Conservation (phyloP, 2,329 filamentous ascomycete genomes). For the Diaporthe longicolla region DNA sequence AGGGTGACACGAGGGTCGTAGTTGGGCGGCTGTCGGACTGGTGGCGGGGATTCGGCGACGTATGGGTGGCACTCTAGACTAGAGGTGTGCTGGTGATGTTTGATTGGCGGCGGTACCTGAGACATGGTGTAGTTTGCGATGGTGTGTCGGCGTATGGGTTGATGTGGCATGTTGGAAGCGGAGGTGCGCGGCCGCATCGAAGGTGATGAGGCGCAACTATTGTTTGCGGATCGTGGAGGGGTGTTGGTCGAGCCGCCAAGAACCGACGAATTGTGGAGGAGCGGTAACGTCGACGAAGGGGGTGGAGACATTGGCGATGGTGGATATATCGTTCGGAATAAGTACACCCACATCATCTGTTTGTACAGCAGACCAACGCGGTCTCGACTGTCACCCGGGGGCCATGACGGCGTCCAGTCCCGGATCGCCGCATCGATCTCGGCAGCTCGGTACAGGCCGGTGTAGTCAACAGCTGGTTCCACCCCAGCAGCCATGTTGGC, state of each 20-base stretch:
- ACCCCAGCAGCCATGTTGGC: slow-evolving; percentile 72
- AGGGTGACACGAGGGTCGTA: slow-evolving; percentile 66
- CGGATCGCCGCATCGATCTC: slow-evolving; percentile 82
- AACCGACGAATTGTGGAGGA: slow-evolving; percentile 42
- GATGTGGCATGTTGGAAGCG: slow-evolving; percentile 38
- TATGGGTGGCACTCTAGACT: slow-evolving; percentile 44
- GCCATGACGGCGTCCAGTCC: slow-evolving; percentile 78
- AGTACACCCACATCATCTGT: slow-evolving; percentile 76
- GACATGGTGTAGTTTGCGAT: slow-evolving; percentile 47
- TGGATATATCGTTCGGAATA: slow-evolving; percentile 73
- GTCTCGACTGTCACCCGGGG: slow-evolving; percentile 69
- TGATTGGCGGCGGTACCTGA: slow-evolving; percentile 42
- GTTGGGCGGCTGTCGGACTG: slow-evolving; percentile 61
- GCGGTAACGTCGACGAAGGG: slow-evolving; percentile 44
- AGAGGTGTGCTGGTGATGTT: slow-evolving; percentile 42
- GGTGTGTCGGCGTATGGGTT: slow-evolving; percentile 45
- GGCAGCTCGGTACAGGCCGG: slow-evolving; percentile 78
- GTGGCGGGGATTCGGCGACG: slow-evolving; percentile 59
- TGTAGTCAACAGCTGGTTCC: slow-evolving; percentile 81
- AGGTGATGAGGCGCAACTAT: slow-evolving; percentile 55
- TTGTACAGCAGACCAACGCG: slow-evolving; percentile 72
- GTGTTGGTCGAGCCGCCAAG: slow-evolving; percentile 45
- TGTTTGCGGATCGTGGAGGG: slow-evolving; percentile 49
- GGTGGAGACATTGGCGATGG: slow-evolving; percentile 52
- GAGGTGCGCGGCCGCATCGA: slow-evolving; percentile 45